phyloP scores from a whole-genome alignment of 192 early-diverging fungal species.

The Chytriomyces confervae region DNA sequence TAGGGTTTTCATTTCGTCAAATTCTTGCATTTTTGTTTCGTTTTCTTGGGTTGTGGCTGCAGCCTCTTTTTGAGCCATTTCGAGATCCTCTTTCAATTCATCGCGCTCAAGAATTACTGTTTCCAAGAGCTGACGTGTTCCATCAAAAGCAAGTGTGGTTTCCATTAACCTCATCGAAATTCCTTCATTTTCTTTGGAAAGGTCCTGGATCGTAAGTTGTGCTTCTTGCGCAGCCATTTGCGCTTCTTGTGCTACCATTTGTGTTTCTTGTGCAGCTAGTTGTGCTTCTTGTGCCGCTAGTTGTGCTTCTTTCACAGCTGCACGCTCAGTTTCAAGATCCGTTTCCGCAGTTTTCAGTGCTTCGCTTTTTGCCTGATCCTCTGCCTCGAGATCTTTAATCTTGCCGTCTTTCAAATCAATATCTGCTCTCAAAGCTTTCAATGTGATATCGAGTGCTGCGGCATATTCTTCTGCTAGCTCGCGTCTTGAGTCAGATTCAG shows the following conservation, averaged over 20 bases:
- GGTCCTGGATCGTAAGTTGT: not conserved
- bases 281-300: not conserved
- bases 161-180: not conserved
- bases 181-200: not conserved
- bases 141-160: not conserved
- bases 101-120: not conserved
- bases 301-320: not conserved
- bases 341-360: too few relatives aligned
- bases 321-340: too few relatives aligned
- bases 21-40: slow-evolving; percentile 1
- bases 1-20: not conserved
- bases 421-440: not conserved
- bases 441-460: not conserved
- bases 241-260: not conserved
- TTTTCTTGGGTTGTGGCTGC: not conserved
- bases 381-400: not conserved
- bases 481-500: not conserved
- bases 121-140: not conserved
- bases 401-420: not conserved
- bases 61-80: not conserved
- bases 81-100: not conserved
- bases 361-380: too few relatives aligned
- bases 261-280: not conserved
- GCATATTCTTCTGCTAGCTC: not conserved
- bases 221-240: not conserved